Conservation (phyloP, 345 rosid species). For the Brassica cretica region DNA sequence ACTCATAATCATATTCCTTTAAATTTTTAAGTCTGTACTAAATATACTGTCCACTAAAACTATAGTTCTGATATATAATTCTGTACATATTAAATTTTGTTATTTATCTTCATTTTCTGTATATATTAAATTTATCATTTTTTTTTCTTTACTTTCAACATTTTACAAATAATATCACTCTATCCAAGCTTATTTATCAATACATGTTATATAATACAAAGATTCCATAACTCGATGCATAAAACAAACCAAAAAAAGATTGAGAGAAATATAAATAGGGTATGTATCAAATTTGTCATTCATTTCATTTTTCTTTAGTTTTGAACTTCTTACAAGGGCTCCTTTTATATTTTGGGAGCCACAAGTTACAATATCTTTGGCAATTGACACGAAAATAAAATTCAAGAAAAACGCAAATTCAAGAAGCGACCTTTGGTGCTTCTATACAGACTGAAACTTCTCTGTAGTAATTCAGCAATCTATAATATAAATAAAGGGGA, state of each 20-base stretch:
- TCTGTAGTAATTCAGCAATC: constrained; percentile 12
- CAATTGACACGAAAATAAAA: not conserved
- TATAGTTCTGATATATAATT: not conserved
- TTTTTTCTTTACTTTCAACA: not conserved
- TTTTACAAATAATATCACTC: not conserved
- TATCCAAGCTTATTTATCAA: not conserved
- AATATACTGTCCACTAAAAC: not conserved
- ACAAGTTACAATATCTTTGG: constrained; percentile 20
- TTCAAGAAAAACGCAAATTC: not conserved
- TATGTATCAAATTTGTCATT: not conserved
- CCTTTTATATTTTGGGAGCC: constrained; percentile 24
- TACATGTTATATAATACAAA: not conserved
- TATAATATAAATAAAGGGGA: constrained; percentile 16
- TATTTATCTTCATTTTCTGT: not conserved
- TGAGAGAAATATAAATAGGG: not conserved
- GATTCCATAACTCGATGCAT: not conserved
- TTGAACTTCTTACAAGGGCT: constrained; percentile 30
- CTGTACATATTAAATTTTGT: not conserved
- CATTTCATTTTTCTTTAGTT: constrained; percentile 14
- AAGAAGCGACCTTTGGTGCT: constrained; percentile 38
- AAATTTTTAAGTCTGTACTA: not conserved
- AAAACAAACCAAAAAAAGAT: not conserved
- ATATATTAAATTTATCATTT: not conserved
- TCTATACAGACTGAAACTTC: constrained; percentile 18
- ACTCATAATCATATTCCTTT: not conserved